Evolutionary conservation across 371 early-diverging fungal species (phyloP), one percentile per base, ranked within the genome.

Genomic region (Entomophthora muscae): DNA sequence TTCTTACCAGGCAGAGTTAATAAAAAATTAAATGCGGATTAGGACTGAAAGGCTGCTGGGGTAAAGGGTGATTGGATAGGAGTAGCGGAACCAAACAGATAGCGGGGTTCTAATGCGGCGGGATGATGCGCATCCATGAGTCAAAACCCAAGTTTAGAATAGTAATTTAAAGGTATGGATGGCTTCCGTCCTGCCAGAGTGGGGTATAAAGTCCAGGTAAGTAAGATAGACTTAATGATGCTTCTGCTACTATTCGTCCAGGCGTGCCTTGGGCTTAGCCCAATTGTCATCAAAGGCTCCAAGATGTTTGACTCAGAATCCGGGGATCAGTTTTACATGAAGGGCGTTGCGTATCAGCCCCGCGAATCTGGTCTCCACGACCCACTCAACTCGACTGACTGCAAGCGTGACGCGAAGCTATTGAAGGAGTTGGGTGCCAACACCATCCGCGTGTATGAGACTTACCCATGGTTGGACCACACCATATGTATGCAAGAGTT

Each of bases 341-440:
- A 86, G 72, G 88, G 88, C 56, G 75, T 89, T 1, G 85, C 86
- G 3, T 90, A 89, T 64, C 86, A 89, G 63, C 88, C 90, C 28
- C 75, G 80, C 64, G 68, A 72, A 0, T 72, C 69, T 1, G 52
- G 68, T 10, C 66, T 68, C 32, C 53, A 53, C 27, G 89, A 88
- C 68, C 86, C 88, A 5, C 73, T 89, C 55, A 81, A 81, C 64
- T 65, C 74, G 0, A 66, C 61, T 22, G 78, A 76, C 27, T 89
- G 88, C 71, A 75, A 73, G 65, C 79, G 85, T 28, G 88, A 89
- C 68, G 75, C 85, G 29, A 71, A 72, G 2, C 61, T 78, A 22
- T 82, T 88, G 78, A 78, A 82, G 62, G 78, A 79, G 21, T 73
- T 90, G 53, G 83, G 83, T 5, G 63, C 85, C 53, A 90, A 90